Evolutionary conservation across 345 rosid species (phyloP).

Genomic region (Zanthoxylum bungeanum): DNA sequence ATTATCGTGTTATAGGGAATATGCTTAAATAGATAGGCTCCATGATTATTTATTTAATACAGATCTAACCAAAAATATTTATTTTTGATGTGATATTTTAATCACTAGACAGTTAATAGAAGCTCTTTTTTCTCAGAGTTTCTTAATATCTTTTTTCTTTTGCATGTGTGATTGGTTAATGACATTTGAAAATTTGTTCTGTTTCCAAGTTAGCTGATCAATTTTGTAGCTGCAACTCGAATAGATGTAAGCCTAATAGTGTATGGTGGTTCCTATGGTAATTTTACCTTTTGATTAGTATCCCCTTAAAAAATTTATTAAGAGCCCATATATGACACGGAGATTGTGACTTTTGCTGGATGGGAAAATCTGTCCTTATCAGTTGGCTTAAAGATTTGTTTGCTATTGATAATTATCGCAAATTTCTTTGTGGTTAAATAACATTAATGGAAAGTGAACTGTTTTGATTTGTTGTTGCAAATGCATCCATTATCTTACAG

Average conservation of each 20-base stretch:
- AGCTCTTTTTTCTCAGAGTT: neutral
- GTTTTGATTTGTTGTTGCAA: neutral
- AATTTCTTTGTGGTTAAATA: neutral
- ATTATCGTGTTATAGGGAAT: neutral
- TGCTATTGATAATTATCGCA: neutral
- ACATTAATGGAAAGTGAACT: neutral
- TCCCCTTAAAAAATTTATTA: neutral
- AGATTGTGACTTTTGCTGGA: constrained; percentile 5
- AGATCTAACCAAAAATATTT: neutral
- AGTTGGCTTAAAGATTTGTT: neutral
- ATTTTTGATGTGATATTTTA: neutral
- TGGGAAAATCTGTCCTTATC: neutral
- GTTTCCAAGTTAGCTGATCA: neutral
- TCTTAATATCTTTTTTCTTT: neutral
- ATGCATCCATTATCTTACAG: neutral
- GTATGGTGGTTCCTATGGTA: neutral
- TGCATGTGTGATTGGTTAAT: neutral
- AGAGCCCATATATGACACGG: neutral
- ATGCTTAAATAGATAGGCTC: neutral
- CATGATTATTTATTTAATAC: neutral
- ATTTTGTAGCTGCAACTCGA: neutral
- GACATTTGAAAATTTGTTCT: neutral
- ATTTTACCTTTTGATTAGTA: neutral
- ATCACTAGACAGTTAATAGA: neutral
- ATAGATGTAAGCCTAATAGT: neutral